phyloP scores from a whole-genome alignment of 179 eudicot genomes.

The Spergularia azorica region DNA sequence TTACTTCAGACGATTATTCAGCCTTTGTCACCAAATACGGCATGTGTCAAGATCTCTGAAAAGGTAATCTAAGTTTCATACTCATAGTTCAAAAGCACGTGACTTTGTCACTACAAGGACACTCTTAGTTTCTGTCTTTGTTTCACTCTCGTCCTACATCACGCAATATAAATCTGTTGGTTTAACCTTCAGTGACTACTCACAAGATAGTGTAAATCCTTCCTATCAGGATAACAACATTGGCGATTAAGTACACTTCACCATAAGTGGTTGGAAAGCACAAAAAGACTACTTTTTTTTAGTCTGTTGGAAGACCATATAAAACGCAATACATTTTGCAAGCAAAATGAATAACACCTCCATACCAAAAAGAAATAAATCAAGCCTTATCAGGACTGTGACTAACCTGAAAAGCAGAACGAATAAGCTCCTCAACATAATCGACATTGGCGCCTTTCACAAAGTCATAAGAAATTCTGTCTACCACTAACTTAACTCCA shows the following conservation, averaged over 20 bases:
- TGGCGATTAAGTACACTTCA: neutral
- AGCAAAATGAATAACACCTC: neutral
- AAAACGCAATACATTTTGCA: neutral
- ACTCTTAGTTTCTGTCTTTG: neutral
- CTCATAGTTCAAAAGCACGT: neutral
- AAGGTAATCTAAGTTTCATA: neutral
- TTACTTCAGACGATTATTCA: neutral
- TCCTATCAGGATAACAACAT: neutral
- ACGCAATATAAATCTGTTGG: neutral
- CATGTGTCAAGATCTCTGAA: neutral
- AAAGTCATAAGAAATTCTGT: slow-evolving; percentile 79
- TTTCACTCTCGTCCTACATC: neutral
- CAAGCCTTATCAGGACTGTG: neutral
- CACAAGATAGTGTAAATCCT: neutral
- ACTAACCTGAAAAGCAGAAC: slow-evolving; percentile 95
- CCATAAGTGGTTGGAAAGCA: too few species aligned
- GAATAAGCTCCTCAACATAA: slow-evolving; percentile 95
- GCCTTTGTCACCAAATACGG: neutral
- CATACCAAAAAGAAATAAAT: neutral
- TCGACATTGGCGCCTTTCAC: slow-evolving; percentile 94
- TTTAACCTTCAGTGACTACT: neutral
- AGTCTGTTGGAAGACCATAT: neutral
- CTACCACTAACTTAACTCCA: slow-evolving; percentile 88
- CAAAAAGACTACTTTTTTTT: too few species aligned
- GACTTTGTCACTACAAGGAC: neutral